These are phyloP conservation scores for Erysimum cheiranthoides DNA, from an alignment of 345 rosid genomes.

Conservation along the genomic window DNA sequence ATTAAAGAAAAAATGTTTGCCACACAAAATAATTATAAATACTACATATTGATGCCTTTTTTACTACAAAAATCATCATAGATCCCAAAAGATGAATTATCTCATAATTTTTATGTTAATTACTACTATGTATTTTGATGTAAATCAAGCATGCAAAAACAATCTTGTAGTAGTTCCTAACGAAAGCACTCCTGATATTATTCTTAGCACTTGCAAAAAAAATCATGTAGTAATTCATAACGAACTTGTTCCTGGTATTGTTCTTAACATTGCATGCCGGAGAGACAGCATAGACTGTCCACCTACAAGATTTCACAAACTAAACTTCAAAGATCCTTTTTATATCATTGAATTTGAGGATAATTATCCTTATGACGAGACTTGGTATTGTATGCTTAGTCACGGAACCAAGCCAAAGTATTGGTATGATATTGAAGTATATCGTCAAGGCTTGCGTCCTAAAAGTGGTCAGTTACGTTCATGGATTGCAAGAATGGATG, in stretches of 20 bases:
- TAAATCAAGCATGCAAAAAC: not conserved
- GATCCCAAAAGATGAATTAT: not conserved
- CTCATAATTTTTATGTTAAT: not conserved
- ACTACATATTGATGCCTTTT: not conserved
- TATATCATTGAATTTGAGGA: not conserved
- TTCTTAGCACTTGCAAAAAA: not conserved
- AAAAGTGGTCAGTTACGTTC: constrained; percentile 10
- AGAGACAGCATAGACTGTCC: not conserved
- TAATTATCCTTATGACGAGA: not conserved
- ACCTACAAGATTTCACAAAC: not conserved
- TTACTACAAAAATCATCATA: not conserved
- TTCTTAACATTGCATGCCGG: constrained; percentile 3
- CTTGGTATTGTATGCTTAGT: constrained; percentile 3
- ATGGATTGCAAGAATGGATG: not conserved
- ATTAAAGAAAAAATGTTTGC: not conserved
- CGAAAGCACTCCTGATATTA: too few species aligned
- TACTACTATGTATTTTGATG: not conserved
- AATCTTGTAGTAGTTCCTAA: too few species aligned
- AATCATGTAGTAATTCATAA: constrained; percentile 22
- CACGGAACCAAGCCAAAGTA: not conserved
- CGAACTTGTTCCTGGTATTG: not conserved
- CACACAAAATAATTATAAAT: not conserved
- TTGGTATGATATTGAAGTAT: constrained; percentile 6
- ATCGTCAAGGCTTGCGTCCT: not conserved
- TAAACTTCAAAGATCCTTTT: not conserved